A percentile compares a stretch with the other conserved stretches of the same genome.
Conservation (phyloP, 805 yeast species). For the Lipomyces anomalus region DNA sequence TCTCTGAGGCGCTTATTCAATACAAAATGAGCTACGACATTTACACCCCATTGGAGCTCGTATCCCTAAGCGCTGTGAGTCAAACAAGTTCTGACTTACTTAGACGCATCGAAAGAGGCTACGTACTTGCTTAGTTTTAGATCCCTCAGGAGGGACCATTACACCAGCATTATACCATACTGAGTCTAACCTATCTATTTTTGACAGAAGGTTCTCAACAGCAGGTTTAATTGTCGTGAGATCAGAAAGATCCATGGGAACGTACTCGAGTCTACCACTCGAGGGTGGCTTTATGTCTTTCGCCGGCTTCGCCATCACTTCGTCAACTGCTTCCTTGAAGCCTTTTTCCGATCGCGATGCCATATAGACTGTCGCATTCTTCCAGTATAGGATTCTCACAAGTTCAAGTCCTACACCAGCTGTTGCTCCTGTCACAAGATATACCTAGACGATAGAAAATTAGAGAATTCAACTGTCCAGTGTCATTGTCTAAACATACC, state of each 20-base stretch:
- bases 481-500: slow-evolving; percentile 11
- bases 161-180: slow-evolving; percentile 44
- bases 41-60: slow-evolving; percentile 44
- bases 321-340: slow-evolving; percentile 8
- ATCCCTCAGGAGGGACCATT: slow-evolving; percentile 25
- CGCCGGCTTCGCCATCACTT: slow-evolving; percentile 1
- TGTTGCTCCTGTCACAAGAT: slow-evolving; percentile 16
- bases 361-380: slow-evolving; percentile 16
- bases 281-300: not conserved
- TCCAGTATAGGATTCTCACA: slow-evolving; percentile 10
- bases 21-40: slow-evolving; percentile 43
- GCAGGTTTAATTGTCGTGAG: slow-evolving; percentile 35
- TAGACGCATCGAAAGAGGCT: no score
- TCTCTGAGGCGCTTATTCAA: slow-evolving; percentile 37
- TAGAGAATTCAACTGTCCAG: slow-evolving; percentile 10
- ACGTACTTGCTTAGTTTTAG: not conserved
- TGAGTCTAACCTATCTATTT: slow-evolving; percentile 33
- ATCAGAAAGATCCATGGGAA: slow-evolving; percentile 24
- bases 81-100: no score
- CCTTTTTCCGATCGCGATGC: slow-evolving; percentile 15
- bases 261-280: slow-evolving; percentile 9
- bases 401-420: slow-evolving; percentile 19
- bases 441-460: not conserved
- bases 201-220: slow-evolving; percentile 28
- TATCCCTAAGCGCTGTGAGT: slow-evolving; percentile 36